Evolutionary conservation across 805 yeast genomes (phyloP), one percentile per base, ranked within the genome.

Genomic region (Ogataea parapolymorpha): DNA sequence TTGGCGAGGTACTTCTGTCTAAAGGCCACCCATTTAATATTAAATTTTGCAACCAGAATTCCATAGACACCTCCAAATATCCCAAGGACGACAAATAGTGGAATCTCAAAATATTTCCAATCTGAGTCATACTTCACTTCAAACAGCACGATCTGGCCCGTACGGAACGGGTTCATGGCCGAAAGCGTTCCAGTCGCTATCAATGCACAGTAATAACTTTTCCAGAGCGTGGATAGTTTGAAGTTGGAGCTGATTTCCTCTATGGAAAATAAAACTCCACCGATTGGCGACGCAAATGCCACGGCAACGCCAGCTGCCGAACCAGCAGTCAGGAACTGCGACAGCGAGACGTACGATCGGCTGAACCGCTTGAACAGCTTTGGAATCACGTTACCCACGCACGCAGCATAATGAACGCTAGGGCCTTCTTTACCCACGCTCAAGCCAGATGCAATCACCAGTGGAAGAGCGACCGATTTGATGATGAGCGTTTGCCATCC

Each of bases 261-360:
- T 44, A 93, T 75, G 10, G 95, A 80, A 61, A 95, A 93, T 28
- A 93, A 64, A 1, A 93, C 98, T 12, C 99, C 99, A 18, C 95
- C 95, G 68, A 91, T 88, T 0, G 99, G 99, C 10, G 90, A 79
- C 0, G 96, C 98, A 68, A 93, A 93, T 0, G 98, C 99, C 7
- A 93, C 98, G 0, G 98, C 98, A 7, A 93, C 98, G 39, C 99
- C 99, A 1, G 99, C 96, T 3, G 96, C 98, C 8, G 96, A 77
- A 3, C 96, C 83, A 0, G 99, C 96, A 1, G 91, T 80, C 39
- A 93, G 65, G 39, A 83, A 77, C 47, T 85, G 90, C 20, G 79
- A 53, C 26, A 55, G 46, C 35, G 56, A 72, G 5, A 70, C 59
- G 9, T 77, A 74, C 15, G 75, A 69, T 37, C 62, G 63, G n/a